Base-by-base conservation (phyloP, 2,329 filamentous ascomycete genomes). In the Cladophialophora psammophila region DNA sequence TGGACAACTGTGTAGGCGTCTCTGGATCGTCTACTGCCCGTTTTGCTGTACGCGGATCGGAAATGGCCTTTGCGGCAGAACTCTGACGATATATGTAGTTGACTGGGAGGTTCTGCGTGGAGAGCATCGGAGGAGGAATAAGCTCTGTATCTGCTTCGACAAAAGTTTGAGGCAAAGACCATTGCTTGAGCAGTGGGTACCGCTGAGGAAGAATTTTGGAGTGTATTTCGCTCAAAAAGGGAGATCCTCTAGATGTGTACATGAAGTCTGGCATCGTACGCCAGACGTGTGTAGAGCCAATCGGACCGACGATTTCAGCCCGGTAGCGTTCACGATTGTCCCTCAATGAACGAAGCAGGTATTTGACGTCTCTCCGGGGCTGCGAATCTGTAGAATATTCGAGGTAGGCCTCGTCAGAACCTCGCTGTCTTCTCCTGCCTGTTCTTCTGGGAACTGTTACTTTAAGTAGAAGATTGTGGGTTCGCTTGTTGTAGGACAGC, bases 361-460 rank as follows among this genome's bases (percentile, higher is more conserved):
- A 73, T 18, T 76, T 79, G 9, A 88, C 86, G 26, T 84, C 80
- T 67, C 90, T 66, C 80, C 78, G 10, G 83, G 86, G 60, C 60
- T 53, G 72, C 75, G 75, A 55, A 15, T 79, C 69, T 12, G 80
- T 74, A 5, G 78, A 40, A 59, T 82, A 79, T 3, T 83, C 83
- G 48, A 83, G 79, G 75, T 88, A 94, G 0, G 90, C 88, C 4
- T 84, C 90, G 63, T 89, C 77, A 5, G 88, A 88, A n/a, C 92
- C 93, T 72, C 90, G 85, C 80, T 94, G 97, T 66, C 94, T 87
- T 79, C 91, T 96, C 67, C 93, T 87, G 2, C 94, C 94, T 2
- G 93, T 97, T 64, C 92, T 85, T 77, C 90, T 95, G 0, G 95
- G 94, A 0, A 98, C 88, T 0, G 90, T 93, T 63, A 99, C 85